Base-by-base conservation (phyloP, 768 basidiomycete genomes). In the Lactarius deliciosus region DNA sequence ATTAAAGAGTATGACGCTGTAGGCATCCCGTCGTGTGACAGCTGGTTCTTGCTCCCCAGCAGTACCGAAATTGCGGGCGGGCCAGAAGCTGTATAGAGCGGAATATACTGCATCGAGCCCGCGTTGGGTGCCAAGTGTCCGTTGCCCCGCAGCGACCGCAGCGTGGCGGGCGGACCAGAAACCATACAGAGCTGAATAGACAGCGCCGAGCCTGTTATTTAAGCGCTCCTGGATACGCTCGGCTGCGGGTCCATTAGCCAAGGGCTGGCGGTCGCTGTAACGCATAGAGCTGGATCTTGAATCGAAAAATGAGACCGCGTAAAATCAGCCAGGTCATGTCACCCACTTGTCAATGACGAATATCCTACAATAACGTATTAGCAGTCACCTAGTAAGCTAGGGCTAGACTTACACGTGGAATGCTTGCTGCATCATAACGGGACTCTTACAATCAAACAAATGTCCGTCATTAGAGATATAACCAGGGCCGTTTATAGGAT, bases 381-480 rank as follows among this genome's bases (percentile, higher is more conserved):
- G 54, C 32, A 25, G 8, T 30, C 45, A 18, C 18, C 0, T 18
- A 18, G 63, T 5, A 6, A 16, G 8, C 9, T 25, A 22, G 3
- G 10, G 15, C 2, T 40, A 2, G 2, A 79, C 85, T 63, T 72
- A 86, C 84, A 88, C 84, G 71, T 88, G 86, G 75, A 82, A 86
- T 0, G 85, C 79, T 70, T 82, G 84, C 25, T 81, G 82, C 73
- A 82, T 74, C 9, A 81, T 75, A 0, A 75, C 77, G 1, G 86
- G 86, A 68, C 86, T 85, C 61, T 77, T 77, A 73, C 86, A 87
- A 1, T 72, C 30, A 63, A 85, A 87, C 20, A 77, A 70, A 71
- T 87, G 86, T 0, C 86, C 86, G 58, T 87, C 86, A 32, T 76
- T 76, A 1, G 86, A 86, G 34, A 85, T 68, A 68, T 87, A 82